Evolutionary conservation across 129 eudicot species (phyloP).

Genomic region (Tagetes patula): DNA sequence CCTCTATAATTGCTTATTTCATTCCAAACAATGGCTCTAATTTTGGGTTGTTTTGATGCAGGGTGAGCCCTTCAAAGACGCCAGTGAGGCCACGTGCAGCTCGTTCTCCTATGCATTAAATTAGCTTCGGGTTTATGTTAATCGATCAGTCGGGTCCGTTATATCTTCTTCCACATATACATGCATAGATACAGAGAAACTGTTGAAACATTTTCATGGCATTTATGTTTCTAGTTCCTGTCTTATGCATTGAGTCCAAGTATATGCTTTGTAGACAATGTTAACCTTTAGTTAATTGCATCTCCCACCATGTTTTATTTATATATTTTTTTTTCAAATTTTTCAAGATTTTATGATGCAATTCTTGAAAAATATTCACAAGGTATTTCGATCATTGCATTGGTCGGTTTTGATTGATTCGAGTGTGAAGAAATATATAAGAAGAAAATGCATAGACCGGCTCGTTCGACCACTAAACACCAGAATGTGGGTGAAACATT

Average conservation of each 20-base stretch:
- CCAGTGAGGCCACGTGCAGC: slow-evolving; percentile 84
- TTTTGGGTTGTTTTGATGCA: slow-evolving; percentile 33
- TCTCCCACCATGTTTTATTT: neutral
- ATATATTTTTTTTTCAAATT: slow-evolving; percentile 1
- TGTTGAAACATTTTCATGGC: slow-evolving; percentile 22
- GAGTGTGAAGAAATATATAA: no score
- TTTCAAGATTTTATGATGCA: slow-evolving; percentile 6
- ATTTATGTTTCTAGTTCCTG: slow-evolving; percentile 38
- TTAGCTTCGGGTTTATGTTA: slow-evolving; percentile 18
- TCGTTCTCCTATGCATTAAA: slow-evolving; percentile 49
- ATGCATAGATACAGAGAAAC: slow-evolving; percentile 36
- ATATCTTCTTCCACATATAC: slow-evolving; percentile 15
- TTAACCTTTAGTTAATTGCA: slow-evolving; percentile 25
- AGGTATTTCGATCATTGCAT: no score
- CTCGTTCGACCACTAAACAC: no score
- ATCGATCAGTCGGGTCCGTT: slow-evolving; percentile 29
- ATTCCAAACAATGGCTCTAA: neutral
- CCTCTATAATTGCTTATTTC: neutral
- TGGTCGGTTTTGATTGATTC: no score
- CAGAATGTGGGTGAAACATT: no score
- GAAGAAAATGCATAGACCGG: no score
- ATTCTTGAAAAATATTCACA: neutral
- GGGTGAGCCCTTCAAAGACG: slow-evolving; percentile 93
- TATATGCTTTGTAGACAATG: slow-evolving; percentile 19
- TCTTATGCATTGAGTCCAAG: slow-evolving; percentile 35